Evolutionary conservation across 495 filamentous ascomycete species (phyloP), one percentile per base, ranked within the genome.

Genomic region (Jackrogersella multiformis): DNA sequence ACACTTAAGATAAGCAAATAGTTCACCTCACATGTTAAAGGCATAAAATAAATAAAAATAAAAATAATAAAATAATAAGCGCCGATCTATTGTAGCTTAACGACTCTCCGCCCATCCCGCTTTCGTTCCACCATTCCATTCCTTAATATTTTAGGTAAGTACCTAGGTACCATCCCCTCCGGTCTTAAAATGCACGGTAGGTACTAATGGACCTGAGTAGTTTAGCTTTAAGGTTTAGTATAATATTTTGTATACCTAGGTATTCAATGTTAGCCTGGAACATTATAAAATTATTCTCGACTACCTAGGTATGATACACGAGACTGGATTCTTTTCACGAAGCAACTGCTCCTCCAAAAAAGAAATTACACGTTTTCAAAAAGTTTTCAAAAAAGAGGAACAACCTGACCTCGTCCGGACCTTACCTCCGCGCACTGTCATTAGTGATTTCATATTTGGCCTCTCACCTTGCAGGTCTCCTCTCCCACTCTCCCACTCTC

Each of bases 51-150:
- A n/a, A n/a, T n/a, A n/a, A n/a, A n/a, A n/a, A n/a, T n/a, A n/a
- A n/a, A n/a, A n/a, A n/a, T n/a, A n/a, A n/a, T n/a, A n/a, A n/a
- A n/a, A n/a, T n/a, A n/a, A n/a, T 36, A 39, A 63, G 60, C 60
- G 35, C 53, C 24, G 61, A 35, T 51, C 16, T 42, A 38, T 20
- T 45, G 32, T 55, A 23, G 28, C 51, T 46, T 23, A 51, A 56
- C 51, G 28, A 28, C 28, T 3, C 58, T 62, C 65, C 58, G 58
- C 52, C 42, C 15, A 64, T 64, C 63, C 65, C 65, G 65, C 58
- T 41, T 39, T 24, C 35, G 38, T 61, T 32, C 64, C 58, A 57
- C 51, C 51, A 30, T 34, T 64, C 53, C 53, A 57, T 53, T n/a
- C 26, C 44, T 16, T 56, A 9, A 10, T n/a, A 56, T 45, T 8